Percentiles rank a stretch among this genome's conserved stretches.
These are phyloP conservation scores for Neocucurbitaria cava DNA, from an alignment of 2,329 filamentous ascomycete genomes.

Conservation along the genomic window DNA sequence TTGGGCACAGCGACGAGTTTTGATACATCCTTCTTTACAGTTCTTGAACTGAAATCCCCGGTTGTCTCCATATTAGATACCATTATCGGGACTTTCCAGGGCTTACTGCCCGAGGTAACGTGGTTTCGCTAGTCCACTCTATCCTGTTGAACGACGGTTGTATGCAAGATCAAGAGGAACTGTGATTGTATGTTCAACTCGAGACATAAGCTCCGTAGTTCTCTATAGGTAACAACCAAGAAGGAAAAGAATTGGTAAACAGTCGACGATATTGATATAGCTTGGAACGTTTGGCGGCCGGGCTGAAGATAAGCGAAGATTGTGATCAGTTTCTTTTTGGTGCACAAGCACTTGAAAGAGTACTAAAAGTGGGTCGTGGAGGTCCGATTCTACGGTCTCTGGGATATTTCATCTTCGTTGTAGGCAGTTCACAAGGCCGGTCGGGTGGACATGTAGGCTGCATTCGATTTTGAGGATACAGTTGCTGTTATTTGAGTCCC, in stretches of 20 bases:
- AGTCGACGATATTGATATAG: too few species aligned
- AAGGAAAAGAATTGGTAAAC: too few species aligned
- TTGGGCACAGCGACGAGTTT: slow-evolving; percentile 11
- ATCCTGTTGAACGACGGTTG: too few species aligned
- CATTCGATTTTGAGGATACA: not conserved
- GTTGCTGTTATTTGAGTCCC: not conserved
- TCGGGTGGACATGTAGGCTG: not conserved
- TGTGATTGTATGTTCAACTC: not conserved
- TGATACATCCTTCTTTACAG: not conserved
- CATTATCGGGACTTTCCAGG: not conserved
- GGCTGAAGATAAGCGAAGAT: not conserved
- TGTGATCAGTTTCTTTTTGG: not conserved
- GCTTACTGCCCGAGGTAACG: not conserved
- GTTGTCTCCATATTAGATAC: not conserved
- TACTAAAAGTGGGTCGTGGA: not conserved
- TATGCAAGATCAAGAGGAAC: not conserved
- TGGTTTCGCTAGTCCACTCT: not conserved
- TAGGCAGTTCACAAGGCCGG: not conserved
- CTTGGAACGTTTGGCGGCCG: not conserved
- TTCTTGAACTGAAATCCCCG: not conserved
- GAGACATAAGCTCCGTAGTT: not conserved
- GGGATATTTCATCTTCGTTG: not conserved
- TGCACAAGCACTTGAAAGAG: not conserved
- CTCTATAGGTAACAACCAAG: not conserved
- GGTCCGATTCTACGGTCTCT: not conserved